Conservation (phyloP, 2,329 filamentous ascomycete genomes). For the Rosellinia necatrix region DNA sequence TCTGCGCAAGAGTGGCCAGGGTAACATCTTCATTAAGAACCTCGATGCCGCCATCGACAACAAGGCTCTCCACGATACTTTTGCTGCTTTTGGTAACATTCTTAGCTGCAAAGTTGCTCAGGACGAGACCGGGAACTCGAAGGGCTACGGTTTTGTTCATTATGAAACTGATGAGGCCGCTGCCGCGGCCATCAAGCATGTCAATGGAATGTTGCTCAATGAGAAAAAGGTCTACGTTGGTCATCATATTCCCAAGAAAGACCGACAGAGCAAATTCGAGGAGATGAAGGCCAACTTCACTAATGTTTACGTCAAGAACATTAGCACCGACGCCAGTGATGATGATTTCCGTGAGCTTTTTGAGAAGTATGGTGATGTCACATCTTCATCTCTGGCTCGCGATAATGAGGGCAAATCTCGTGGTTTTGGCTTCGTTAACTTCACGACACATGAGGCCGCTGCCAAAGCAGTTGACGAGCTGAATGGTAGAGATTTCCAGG, state of each 20-base stretch:
- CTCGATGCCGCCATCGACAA: constrained; percentile 98
- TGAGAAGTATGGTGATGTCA: constrained; percentile 90
- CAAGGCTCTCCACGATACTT: constrained; percentile 99
- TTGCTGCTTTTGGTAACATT: constrained; percentile 98
- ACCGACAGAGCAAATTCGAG: constrained; percentile 99
- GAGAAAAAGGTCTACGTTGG: constrained; percentile 99
- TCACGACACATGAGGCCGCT: constrained; percentile 86
- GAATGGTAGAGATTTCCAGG: constrained; percentile 88
- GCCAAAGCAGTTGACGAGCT: constrained; percentile 86
- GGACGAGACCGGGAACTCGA: constrained; percentile 95
- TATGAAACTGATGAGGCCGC: constrained; percentile 99
- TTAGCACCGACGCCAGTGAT: constrained; percentile 80
- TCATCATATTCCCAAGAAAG: constrained; percentile 99
- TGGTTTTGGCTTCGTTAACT: constrained; percentile 97
- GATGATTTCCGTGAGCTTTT: constrained; percentile 95
- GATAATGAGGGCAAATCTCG: constrained; percentile 90
- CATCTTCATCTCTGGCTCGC: constrained; percentile 90
- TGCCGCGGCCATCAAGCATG: constrained; percentile 96
- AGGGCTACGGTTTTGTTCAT: constrained; percentile 99
- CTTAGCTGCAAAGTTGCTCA: constrained; percentile 99
- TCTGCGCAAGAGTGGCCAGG: constrained; percentile 98
- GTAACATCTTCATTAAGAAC: constrained; percentile 99
- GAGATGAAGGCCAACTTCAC: constrained; percentile 99
- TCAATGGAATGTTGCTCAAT: constrained; percentile 99
- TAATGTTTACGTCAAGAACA: constrained; percentile 99